Evolutionary conservation across 192 early-diverging fungal species (phyloP), one percentile per base, ranked within the genome.

Genomic region (Podochytrium sp.): DNA sequence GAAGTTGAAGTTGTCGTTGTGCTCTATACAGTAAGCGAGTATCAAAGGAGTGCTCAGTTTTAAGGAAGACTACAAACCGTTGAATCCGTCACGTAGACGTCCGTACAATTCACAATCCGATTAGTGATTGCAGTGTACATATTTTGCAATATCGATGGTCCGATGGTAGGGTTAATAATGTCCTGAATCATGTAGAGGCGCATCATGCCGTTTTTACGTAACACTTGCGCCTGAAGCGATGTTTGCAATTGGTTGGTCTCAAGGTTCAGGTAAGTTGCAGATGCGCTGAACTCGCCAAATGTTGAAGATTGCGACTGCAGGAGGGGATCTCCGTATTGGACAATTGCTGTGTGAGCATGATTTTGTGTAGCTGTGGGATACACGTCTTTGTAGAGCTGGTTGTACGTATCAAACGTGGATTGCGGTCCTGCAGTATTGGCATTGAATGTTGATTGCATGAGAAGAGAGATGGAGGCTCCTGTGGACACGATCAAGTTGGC

Each of bases 281-380:
- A 30, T 25, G 49, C 43, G 66, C 80, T 71, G 33, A 81, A 79
- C 51, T 63, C 60, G 6, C 53, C 42, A 33, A 56, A 72, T 35
- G 58, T 52, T 23, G 64, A 25, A 7, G 25, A 58, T 53, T 76
- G 64, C 2, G 74, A 55, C 30, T 56, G 60, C 23, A 75, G 43
- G n/a, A 67, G 63, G 1, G 80, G 80, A 67, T 76, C 65, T 27
- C 80, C 80, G 52, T 78, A 81, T 47, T 81, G 80, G 5, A 73
- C 43, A 33, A 81, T 79, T 7, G 74, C 38, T 14, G 80, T 81
- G 77, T 81, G 77, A n/a, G 40, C 39, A 27, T 66, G 33, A 29
- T 38, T 62, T 1, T 18, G 16, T 18, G 55, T 60, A 1, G 50
- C 29, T 25, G 33, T 49, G 49, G 20, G 16, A 14, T 40, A 20